Percentiles rank a stretch among this genome's conserved stretches.
Conservation (phyloP, 352 stramenopile species). For the Aphanomyces invadans region DNA sequence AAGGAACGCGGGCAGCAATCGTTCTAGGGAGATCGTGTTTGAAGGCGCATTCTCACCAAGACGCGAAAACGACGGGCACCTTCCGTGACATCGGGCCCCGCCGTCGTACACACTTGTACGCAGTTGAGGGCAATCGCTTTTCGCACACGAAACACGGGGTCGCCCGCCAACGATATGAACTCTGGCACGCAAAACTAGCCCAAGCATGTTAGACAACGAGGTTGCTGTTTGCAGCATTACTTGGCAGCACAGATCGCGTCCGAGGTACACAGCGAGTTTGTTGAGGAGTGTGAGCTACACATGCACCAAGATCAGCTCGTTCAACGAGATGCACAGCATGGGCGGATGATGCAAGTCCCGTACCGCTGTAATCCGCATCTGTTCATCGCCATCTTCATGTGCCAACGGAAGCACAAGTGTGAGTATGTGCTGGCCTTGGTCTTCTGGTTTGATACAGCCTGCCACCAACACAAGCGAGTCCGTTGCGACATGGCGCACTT, state of each 20-base stretch:
- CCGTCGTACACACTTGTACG: conserved; percentile 81
- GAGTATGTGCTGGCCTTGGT: conserved; percentile 87
- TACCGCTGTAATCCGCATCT: conserved; percentile 90
- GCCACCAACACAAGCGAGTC: conserved; percentile 85
- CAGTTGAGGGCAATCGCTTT: conserved; percentile 89
- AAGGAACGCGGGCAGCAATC: conserved; percentile 87
- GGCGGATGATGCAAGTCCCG: background rate
- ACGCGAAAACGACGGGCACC: background rate
- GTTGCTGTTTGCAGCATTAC: background rate
- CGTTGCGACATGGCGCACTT: conserved; percentile 80
- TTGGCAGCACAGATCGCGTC: conserved; percentile 85
- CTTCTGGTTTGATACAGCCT: conserved; percentile 69
- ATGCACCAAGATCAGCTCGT: background rate
- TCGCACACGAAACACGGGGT: conserved; percentile 90
- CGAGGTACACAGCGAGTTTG: conserved; percentile 82
- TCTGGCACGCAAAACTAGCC: conserved; percentile 83
- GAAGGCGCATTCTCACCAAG: background rate
- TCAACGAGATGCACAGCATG: background rate
- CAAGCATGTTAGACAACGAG: background rate
- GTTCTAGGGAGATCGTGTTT: conserved; percentile 33
- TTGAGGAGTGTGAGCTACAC: conserved; percentile 74
- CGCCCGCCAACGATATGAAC: conserved; percentile 85
- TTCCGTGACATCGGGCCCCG: conserved; percentile 58
- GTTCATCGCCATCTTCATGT: conserved; percentile 87
- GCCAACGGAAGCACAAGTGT: conserved; percentile 89